A percentile compares a stretch with the other conserved stretches of the same genome.
Conservation (phyloP, 768 basidiomycete genomes). For the Pleurotus sapidus region DNA sequence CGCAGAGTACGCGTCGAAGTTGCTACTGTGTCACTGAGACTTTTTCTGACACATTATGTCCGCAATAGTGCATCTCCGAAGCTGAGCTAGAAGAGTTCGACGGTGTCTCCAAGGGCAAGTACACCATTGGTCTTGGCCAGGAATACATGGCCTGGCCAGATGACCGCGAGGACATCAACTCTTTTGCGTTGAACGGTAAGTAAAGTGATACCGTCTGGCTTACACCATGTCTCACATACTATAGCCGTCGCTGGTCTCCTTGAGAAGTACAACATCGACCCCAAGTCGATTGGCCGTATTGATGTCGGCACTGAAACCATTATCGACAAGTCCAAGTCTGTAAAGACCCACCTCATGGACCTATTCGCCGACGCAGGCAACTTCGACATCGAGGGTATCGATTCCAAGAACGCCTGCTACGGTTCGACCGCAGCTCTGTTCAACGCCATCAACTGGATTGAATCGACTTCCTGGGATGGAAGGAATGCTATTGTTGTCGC, state of each 20-base stretch:
- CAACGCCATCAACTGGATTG: conserved; percentile 98
- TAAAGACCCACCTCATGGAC: conserved; percentile 98
- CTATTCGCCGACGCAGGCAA: conserved; percentile 92
- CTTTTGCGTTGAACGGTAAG: conserved; percentile 88
- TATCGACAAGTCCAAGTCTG: conserved; percentile 99
- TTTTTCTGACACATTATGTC: conserved; percentile 3
- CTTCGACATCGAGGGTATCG: conserved; percentile 97
- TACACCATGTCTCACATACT: conserved; percentile 1
- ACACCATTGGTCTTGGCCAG: conserved; percentile 98
- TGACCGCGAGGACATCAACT: conserved; percentile 99
- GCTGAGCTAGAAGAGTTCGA: conserved; percentile 93
- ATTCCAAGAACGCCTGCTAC: conserved; percentile 99
- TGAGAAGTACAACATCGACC: conserved; percentile 94
- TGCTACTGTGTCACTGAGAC: conserved; percentile 10
- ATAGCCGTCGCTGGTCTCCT: conserved; percentile 86
- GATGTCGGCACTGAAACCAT: conserved; percentile 99
- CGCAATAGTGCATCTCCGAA: conserved; percentile 88
- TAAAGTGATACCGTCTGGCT: background rate
- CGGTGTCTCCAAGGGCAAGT: conserved; percentile 92
- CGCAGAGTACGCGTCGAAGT: conserved; percentile 58
- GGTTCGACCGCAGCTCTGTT: conserved; percentile 98
- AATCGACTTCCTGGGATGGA: conserved; percentile 95
- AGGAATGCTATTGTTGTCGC: conserved; percentile 95
- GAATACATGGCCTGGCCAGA: conserved; percentile 99
- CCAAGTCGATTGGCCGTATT: conserved; percentile 93